Conservation (phyloP, 345 rosid genomes). For the Eucalyptus tenuipes region DNA sequence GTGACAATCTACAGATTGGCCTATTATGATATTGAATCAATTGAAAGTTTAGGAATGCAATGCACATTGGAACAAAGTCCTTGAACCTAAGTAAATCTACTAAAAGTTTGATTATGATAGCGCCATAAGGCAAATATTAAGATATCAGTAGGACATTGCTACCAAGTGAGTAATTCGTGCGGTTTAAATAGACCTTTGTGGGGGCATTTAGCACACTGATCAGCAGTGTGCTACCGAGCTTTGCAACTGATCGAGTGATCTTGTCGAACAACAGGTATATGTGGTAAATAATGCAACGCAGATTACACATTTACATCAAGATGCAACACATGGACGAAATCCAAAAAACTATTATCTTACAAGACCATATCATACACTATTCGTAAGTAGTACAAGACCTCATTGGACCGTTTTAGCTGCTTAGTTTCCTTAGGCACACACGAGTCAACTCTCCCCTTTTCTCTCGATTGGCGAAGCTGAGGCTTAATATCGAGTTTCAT, state of each 20-base stretch:
- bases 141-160: not conserved
- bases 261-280: not conserved
- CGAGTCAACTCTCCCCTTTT: not conserved
- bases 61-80: not conserved
- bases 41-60: too few relatives aligned
- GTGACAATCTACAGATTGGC: accelerated
- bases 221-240: not conserved
- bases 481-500: not conserved
- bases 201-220: not conserved
- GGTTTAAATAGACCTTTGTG: accelerated
- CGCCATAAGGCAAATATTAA: not conserved
- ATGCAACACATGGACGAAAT: not conserved
- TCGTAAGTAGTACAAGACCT: not conserved
- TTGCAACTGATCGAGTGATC: not conserved
- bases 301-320: not conserved
- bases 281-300: not conserved
- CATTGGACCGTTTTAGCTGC: not conserved
- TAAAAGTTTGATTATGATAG: not conserved
- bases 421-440: not conserved
- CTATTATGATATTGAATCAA: not conserved
- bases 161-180: not conserved
- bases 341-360: accelerated
- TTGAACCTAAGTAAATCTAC: not conserved
- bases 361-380: not conserved
- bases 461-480: not conserved